These are phyloP conservation scores for Microsporum canis DNA, from an alignment of 2,329 filamentous ascomycete species.

Conservation along the genomic window DNA sequence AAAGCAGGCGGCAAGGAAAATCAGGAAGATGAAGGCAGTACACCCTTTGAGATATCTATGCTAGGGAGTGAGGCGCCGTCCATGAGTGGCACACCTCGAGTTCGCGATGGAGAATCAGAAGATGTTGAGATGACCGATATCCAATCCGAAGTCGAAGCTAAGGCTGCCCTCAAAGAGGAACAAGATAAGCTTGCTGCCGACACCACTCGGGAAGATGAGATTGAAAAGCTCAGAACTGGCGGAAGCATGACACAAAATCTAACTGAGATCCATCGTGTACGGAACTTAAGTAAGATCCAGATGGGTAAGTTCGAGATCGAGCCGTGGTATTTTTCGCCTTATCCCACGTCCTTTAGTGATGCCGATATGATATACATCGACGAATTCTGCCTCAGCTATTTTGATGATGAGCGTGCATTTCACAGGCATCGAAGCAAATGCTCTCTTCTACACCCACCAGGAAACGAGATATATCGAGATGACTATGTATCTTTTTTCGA, in stretches of 20 bases:
- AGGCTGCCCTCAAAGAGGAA: constrained; percentile 24
- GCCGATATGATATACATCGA: constrained; percentile 91
- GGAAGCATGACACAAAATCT: constrained; percentile 99
- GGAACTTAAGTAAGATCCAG: constrained; percentile 87
- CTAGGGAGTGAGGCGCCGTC: constrained; percentile 29
- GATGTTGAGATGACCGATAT: constrained; percentile 37
- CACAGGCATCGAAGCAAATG: constrained; percentile 80
- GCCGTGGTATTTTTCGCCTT: constrained; percentile 98
- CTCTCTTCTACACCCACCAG: constrained; percentile 79
- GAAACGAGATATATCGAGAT: constrained; percentile 95
- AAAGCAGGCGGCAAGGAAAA: constrained; percentile 53
- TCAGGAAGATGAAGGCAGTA: constrained; percentile 33
- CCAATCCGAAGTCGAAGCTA: constrained; percentile 19
- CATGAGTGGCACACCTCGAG: constrained; percentile 29
- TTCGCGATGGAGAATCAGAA: constrained; percentile 20
- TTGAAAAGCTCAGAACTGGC: constrained; percentile 85
- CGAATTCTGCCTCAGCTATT: constrained; percentile 93
- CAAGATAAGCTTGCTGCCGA: constrained; percentile 28
- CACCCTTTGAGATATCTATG: constrained; percentile 23
- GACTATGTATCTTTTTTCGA: constrained; percentile 90
- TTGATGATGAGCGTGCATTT: constrained; percentile 71
- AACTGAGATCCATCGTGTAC: constrained; percentile 87
- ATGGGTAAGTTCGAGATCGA: constrained; percentile 88
- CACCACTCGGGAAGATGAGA: constrained; percentile 69
- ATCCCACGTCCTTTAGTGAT: constrained; percentile 77